Base-by-base conservation (phyloP, 139 green algal species). In the Raphidocelis subcapitata region DNA sequence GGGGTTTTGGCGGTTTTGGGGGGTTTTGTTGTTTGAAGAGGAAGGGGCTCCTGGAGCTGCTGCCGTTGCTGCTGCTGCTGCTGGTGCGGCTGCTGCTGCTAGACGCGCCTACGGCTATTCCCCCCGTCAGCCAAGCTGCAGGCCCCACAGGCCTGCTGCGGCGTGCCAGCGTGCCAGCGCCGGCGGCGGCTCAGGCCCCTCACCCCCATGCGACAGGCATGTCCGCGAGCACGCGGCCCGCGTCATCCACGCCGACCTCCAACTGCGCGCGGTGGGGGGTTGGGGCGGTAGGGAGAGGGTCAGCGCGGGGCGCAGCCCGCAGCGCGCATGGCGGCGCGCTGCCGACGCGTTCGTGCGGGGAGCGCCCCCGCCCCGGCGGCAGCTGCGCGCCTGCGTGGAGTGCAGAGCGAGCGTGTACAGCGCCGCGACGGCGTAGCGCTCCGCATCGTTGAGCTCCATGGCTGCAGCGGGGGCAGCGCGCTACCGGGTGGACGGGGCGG, bases 371-470 rank as follows among this genome's bases (percentile, higher is more conserved):
- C 26, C 8, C 0, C 16, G 4, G 35, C 31, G 20, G 28, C 65
- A 20, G 16, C 32, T 44, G 28, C 26, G n/a, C 28, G 18, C 65
- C 18, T 88, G 82, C 0, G 72, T 87, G 3, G 56, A 62, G 64
- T 94, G 88, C 37, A 94, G 65, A 0, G 89, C 89, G 1, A 94
- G 62, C 3, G 86, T 93, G 65, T 92, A 94, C 0, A 94, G 66
- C 1, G 84, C 83, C 31, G 78, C 86, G 1, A 67, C 62, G 0
- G 84, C 77, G 52, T 94, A 93, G 0, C 76, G 76, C 55, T 94
- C 89, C 14, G 77, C 73, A 2, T 82, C 85, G 16, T 76, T 80
- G 3, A 93, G 62, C 12, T 94, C 87, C 86, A 92, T 92, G 21
- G 26, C 2, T 62, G 10, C 16, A 56, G 51, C 1, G 51, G 21